A percentile compares a stretch with the other conserved stretches of the same genome.
These are phyloP conservation scores for Linnemannia hyalina DNA, from an alignment of 192 early-diverging fungal genomes.

Conservation along the genomic window DNA sequence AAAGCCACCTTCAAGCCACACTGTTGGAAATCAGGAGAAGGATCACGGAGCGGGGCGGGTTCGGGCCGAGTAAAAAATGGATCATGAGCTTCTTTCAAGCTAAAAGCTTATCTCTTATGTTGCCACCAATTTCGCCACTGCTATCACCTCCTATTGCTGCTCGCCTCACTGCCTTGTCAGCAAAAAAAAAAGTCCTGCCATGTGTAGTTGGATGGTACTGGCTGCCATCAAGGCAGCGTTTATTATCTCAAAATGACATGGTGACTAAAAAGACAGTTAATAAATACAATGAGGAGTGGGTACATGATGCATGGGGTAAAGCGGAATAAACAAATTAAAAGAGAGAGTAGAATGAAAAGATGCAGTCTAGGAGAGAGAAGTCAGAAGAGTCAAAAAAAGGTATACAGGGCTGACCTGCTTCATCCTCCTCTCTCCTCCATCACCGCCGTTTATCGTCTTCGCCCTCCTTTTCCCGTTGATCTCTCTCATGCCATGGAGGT, in stretches of 20 bases:
- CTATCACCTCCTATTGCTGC: no score
- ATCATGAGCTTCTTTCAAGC: no score
- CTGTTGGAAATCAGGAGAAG: no score
- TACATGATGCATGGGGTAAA: neutral
- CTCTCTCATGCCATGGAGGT: slow-evolving; percentile 23
- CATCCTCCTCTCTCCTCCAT: neutral
- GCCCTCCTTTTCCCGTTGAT: neutral
- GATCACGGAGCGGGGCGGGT: no score
- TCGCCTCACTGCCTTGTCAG: no score
- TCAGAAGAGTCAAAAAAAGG: neutral
- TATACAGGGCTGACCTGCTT: neutral
- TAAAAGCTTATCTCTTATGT: no score
- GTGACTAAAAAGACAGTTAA: slow-evolving; percentile 8
- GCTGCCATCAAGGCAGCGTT: slow-evolving; percentile 3
- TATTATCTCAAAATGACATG: neutral
- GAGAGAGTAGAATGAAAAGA: slow-evolving; percentile 1
- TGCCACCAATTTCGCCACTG: no score
- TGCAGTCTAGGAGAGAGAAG: neutral
- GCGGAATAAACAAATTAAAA: neutral
- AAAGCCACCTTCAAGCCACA: no score
- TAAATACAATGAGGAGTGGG: neutral
- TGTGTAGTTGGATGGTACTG: neutral
- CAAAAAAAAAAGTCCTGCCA: no score
- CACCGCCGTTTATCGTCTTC: neutral
- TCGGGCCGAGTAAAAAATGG: no score